Evolutionary conservation across 2,329 filamentous ascomycete species (phyloP).

Genomic region (Penicillium sp.): DNA sequence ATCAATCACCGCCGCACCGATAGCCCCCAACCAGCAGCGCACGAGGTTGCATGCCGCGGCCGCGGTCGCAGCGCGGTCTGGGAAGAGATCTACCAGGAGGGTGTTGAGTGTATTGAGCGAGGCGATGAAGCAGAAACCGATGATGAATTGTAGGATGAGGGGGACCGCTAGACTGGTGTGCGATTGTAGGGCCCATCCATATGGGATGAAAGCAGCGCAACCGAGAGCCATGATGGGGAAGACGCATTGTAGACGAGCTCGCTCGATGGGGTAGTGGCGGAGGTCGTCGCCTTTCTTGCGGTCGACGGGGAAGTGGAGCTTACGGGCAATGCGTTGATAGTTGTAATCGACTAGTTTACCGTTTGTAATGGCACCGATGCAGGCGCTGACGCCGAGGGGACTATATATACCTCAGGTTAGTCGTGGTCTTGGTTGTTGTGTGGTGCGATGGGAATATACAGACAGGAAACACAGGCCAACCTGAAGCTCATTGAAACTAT

Average conservation of each 20-base stretch:
- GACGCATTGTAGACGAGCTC: slow-evolving; percentile 33
- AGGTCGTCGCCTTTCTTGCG: slow-evolving; percentile 49
- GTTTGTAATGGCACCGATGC: slow-evolving; percentile 26
- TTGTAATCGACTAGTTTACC: slow-evolving; percentile 31
- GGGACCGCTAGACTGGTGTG: slow-evolving; percentile 37
- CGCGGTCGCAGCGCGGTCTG: slow-evolving; percentile 40
- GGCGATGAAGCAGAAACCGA: slow-evolving; percentile 40
- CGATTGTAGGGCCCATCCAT: slow-evolving; percentile 37
- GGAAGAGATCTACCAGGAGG: slow-evolving; percentile 50
- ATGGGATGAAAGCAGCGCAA: slow-evolving; percentile 32
- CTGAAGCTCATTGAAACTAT: slow-evolving; percentile 37
- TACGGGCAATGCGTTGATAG: slow-evolving; percentile 24
- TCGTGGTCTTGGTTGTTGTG: not conserved
- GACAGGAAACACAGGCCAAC: slow-evolving; percentile 35
- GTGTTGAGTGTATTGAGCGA: slow-evolving; percentile 47
- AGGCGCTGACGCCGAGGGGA: slow-evolving; percentile 30
- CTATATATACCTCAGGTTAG: not conserved
- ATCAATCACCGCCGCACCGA: slow-evolving; percentile 42
- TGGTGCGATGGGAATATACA: slow-evolving; percentile 2
- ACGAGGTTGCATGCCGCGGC: slow-evolving; percentile 49
- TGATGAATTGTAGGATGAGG: slow-evolving; percentile 40
- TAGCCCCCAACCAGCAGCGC: slow-evolving; percentile 47
- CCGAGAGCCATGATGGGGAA: slow-evolving; percentile 33
- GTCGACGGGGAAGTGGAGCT: slow-evolving; percentile 21
- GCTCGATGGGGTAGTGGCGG: slow-evolving; percentile 48